These are phyloP conservation scores for Piromyces sp. DNA, from an alignment of 192 early-diverging fungal genomes.

Conservation along the genomic window DNA sequence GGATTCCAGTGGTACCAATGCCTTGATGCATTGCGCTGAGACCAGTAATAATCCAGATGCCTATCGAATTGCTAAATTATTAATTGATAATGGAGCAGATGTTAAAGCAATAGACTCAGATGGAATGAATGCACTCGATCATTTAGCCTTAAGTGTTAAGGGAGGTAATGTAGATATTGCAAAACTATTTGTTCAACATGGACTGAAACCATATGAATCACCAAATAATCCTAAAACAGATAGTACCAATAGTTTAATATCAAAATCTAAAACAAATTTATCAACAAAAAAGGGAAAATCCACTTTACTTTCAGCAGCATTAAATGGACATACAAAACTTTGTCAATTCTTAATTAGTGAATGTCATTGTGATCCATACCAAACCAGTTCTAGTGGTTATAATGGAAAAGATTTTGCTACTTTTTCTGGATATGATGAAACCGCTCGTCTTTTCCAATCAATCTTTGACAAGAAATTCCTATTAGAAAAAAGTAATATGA, in stretches of 20 bases:
- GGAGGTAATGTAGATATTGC: neutral
- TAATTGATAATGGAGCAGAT: neutral
- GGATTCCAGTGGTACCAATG: neutral
- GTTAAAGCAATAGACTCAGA: neutral
- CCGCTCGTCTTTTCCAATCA: neutral
- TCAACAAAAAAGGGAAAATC: neutral
- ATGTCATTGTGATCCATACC: neutral
- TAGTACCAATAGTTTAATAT: neutral
- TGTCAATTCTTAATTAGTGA: neutral
- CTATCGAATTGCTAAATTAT: neutral
- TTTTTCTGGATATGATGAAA: neutral
- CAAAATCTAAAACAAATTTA: neutral
- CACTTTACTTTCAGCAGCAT: neutral
- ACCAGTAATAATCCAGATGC: neutral
- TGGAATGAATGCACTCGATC: neutral
- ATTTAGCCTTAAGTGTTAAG: neutral
- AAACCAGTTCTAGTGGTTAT: neutral
- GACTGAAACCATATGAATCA: neutral
- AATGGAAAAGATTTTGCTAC: neutral
- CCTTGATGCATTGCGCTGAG: neutral
- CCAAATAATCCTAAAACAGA: neutral
- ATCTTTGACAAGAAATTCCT: neutral
- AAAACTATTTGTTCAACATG: neutral
- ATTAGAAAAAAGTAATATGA: neutral
- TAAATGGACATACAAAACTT: neutral